Evolutionary conservation across 495 filamentous ascomycete genomes (phyloP), one percentile per base, ranked within the genome.

Genomic region (Hypoxylon intermedium): DNA sequence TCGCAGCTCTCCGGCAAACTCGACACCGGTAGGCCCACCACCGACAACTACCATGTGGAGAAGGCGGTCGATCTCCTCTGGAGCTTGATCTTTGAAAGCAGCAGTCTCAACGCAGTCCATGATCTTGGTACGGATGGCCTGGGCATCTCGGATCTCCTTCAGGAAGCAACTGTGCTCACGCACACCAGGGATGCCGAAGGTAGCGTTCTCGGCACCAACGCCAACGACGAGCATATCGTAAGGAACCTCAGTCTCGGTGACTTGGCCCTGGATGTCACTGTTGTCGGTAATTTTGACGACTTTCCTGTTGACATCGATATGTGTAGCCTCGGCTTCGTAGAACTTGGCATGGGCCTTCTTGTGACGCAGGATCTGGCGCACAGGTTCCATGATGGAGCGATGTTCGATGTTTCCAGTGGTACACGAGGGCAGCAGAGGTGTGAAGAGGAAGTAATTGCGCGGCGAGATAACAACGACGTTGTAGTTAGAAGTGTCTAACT

Each of bases 91-190:
- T 85, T 97, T 98, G 88, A 99, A 98, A 71, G 89, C 92, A 36
- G 94, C 93, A 9, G 92, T 97, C 79, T 99, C 94, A 59, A 96
- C 90, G 72, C 95, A 98, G 80, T 99, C 95, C 94, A 99, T 98
- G 80, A 99, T 95, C 74, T 90, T 90, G 80, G 91, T 97, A 67
- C 94, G 91, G 69, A 99, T 98, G 63, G 86, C 83, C 74, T 98
- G 93, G 28, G 94, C 93, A 74, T 99, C 94, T 55, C 81, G 84
- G 61, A 99, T 95, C 77, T 99, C 94, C 83, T 98, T 98, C 68
- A 99, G 78, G 84, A 99, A 99, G 83, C 92, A 96, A 59, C 89
- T 92, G 82, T 99, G 73, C 76, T 99, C 93, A 58, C 87, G 87
- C 44, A 99, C 94, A 74, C 94, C 94, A 21, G 89, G 89, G 68